Evolutionary conservation across 306 rosid species (phyloP).

Genomic region (Glycine soja): DNA sequence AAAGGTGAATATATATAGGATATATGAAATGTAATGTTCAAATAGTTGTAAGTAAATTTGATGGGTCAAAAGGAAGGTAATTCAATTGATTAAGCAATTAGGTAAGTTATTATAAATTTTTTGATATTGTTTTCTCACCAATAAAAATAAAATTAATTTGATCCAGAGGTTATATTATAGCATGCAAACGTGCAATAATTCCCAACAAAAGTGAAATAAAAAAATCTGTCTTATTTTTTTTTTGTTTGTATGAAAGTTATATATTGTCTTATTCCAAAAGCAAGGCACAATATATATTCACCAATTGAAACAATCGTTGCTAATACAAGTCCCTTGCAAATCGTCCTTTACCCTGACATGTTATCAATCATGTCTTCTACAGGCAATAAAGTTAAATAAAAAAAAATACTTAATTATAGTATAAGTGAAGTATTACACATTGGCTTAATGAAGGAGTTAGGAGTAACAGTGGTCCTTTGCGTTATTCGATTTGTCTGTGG

Average conservation of each 20-base stretch:
- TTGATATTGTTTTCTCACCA: no score
- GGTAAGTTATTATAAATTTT: no score
- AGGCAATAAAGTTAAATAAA: background rate
- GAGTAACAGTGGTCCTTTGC: conserved; percentile 36
- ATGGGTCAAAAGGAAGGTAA: no score
- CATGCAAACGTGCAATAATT: background rate
- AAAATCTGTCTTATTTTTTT: background rate
- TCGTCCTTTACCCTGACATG: conserved; percentile 3
- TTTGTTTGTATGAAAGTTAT: background rate
- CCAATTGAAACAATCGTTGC: background rate
- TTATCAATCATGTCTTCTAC: background rate
- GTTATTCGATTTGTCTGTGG: conserved; percentile 52
- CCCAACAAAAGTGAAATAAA: conserved; percentile 14
- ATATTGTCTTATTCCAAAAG: conserved; percentile 29
- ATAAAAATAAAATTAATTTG: background rate
- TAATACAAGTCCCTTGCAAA: background rate
- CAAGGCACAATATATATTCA: background rate
- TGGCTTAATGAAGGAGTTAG: conserved; percentile 45
- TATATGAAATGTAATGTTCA: background rate
- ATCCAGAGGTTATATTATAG: background rate
- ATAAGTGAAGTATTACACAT: background rate
- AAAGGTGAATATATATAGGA: background rate
- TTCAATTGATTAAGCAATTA: no score
- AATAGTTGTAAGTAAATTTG: background rate
- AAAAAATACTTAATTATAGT: background rate